Base-by-base conservation (phyloP, 768 basidiomycete species). In the Lentinus tigrinus region DNA sequence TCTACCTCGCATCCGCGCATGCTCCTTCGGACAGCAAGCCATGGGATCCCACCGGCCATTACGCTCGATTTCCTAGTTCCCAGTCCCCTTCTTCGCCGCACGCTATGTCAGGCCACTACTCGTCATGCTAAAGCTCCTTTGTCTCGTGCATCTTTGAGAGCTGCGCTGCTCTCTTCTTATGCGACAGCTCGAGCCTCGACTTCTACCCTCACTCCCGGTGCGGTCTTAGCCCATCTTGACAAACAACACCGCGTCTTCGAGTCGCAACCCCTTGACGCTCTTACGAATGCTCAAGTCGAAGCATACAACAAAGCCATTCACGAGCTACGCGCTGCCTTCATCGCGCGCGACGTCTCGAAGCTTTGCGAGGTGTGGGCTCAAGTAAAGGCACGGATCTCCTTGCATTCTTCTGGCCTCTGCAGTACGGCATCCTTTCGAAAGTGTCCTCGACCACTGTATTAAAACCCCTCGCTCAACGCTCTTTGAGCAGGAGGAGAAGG, bases 51-150 rank as follows among this genome's bases (percentile, higher is more conserved):
- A 55, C 57, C 43, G 9, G 26, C 64, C 50, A 60, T 65, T 26
- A 64, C 78, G 13, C 65, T 81, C 43, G 78, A 83, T 63, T 78
- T 80, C 61, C 75, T 82, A 28, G 71, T 71, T 21, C 77, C 80
- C 8, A 71, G 70, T 52, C 61, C 76, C 17, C 61, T 67, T 2
- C 50, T 52, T 11, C 53, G 61, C n/a, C 68, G 70, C 36, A 52
- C 27, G 13, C 27, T 49, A 49, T 14, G 44, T 16, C 43, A 19
- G 8, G 21, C 23, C 21, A 23, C 21, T 4, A 47, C 46, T 5
- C 13, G 24, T 23, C 19, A 49, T n/a, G n/a, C n/a, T n/a, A n/a
- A n/a, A n/a, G n/a, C n/a, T n/a, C n/a, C n/a, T n/a, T n/a, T n/a
- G n/a, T n/a, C n/a, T n/a, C n/a, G n/a, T n/a, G n/a, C n/a, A n/a